Evolutionary conservation across 768 basidiomycete species (phyloP).

Genomic region (Lactifluus piperatus): DNA sequence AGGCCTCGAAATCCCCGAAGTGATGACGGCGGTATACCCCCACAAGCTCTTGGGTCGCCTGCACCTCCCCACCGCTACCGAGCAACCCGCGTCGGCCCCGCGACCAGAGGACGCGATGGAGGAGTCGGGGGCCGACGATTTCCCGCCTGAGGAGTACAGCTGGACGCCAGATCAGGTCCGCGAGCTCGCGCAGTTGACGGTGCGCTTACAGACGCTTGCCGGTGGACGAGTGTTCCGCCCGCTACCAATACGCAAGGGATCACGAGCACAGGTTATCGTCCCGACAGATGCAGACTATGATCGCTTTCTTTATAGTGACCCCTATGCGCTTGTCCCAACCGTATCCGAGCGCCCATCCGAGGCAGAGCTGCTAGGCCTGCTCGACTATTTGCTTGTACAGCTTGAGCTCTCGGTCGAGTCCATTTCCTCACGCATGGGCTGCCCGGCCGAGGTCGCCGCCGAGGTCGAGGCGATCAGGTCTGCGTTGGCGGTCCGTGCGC

Average conservation of each 20-base stretch:
- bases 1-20: conserved; percentile 87
- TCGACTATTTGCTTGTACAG: conserved; percentile 67
- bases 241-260: conserved; percentile 16
- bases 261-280: conserved; percentile 21
- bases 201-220: conserved; percentile 73
- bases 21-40: conserved; percentile 80
- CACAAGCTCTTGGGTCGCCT: conserved; percentile 61
- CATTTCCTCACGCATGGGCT: conserved; percentile 6
- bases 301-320: conserved; percentile 27
- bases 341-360: conserved; percentile 66
- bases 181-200: conserved; percentile 60
- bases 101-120: conserved; percentile 23
- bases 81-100: neutral
- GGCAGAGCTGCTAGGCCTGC: conserved; percentile 58
- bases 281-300: conserved; percentile 6
- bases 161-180: conserved; percentile 69
- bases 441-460: neutral
- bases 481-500: neutral
- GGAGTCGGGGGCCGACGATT: conserved; percentile 31
- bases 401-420: conserved; percentile 57
- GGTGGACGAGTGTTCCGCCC: conserved; percentile 29
- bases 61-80: conserved; percentile 17
- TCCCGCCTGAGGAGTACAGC: conserved; percentile 36
- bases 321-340: conserved; percentile 54
- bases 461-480: conserved; percentile 2